Evolutionary conservation across 2,329 filamentous ascomycete genomes (phyloP).

Genomic region (Calonectria multiphialidica): DNA sequence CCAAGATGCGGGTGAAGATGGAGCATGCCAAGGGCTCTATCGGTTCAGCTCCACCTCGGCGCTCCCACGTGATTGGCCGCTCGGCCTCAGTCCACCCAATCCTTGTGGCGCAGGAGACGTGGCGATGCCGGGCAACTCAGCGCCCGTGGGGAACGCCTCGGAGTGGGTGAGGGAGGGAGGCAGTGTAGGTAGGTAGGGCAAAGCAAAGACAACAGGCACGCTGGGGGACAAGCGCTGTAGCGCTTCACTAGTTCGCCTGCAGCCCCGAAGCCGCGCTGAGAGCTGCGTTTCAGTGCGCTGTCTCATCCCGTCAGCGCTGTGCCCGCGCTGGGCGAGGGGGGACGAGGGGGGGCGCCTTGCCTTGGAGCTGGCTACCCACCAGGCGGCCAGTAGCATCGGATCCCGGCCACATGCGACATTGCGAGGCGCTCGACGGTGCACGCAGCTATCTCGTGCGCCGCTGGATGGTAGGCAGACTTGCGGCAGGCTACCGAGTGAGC

Average conservation of each 20-base stretch:
- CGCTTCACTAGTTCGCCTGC: neutral
- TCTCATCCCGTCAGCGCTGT: neutral
- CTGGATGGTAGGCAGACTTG: neutral
- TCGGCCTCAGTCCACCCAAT: neutral
- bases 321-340: neutral
- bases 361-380: neutral
- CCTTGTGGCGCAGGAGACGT: neutral
- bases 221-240: neutral
- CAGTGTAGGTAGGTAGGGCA: constrained; percentile 13
- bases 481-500: constrained; percentile 1
- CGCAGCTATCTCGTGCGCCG: neutral
- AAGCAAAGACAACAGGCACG: neutral
- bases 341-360: neutral
- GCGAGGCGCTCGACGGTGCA: constrained; percentile 4
- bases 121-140: neutral
- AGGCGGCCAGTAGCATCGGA: constrained; percentile 8
- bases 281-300: constrained; percentile 1
- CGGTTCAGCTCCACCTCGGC: neutral
- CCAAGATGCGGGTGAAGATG: constrained; percentile 9
- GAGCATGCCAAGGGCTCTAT: constrained; percentile 2
- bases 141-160: neutral
- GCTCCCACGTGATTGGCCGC: constrained; percentile 4
- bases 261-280: neutral
- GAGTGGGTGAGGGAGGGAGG: neutral
- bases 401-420: neutral